Base-by-base conservation (phyloP, 208 protist species). In the Novymonas esmeraldas region DNA sequence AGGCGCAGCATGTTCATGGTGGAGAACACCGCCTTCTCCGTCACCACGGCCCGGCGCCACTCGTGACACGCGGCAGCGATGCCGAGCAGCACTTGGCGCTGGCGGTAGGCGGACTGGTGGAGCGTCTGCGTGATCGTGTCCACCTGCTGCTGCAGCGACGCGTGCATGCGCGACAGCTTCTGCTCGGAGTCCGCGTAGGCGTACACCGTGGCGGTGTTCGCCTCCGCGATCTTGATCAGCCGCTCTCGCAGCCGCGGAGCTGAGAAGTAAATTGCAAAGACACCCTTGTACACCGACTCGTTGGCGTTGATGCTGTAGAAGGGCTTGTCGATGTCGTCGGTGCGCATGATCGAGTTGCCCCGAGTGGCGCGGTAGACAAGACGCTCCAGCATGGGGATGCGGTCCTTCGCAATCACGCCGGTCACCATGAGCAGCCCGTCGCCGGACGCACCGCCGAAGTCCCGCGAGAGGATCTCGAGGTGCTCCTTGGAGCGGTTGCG, bases 191-290 rank as follows among this genome's bases (percentile, higher is more conserved):
- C 94, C 11, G 98, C 96, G 77, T 97, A 98, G 6, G 81, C 73
- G 80, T 99, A 99, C 28, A 99, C 71, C 26, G 84, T 95, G 6
- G 96, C 97, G 18, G 86, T 94, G 74, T 98, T 98, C 26, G 90
- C 89, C 70, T 98, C 98, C 61, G 97, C 98, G 50, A 99, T 98
- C 81, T 98, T 98, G 45, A 73, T 87, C 31, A 99, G 91, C 75
- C 93, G 98, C 38, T 87, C 78, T 51, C 91, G 76, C 7, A 98
- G 64, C 24, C 89, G 81, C 9, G 90, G 79, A 16, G 97, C 98
- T n/a, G 98, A 96, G 86, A 98, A 99, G 80, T 99, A 99, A 50
- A 99, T 89, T 46, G 96, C 95, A 73, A 99, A 99, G 46, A 99
- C 97, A 54, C 57, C 84, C 80, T 99, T 99, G 39, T 87, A 73